A percentile compares a stretch with the other conserved stretches of the same genome.
Conservation (phyloP, 371 early-diverging fungal species). For the Rhizomucor pusillus region DNA sequence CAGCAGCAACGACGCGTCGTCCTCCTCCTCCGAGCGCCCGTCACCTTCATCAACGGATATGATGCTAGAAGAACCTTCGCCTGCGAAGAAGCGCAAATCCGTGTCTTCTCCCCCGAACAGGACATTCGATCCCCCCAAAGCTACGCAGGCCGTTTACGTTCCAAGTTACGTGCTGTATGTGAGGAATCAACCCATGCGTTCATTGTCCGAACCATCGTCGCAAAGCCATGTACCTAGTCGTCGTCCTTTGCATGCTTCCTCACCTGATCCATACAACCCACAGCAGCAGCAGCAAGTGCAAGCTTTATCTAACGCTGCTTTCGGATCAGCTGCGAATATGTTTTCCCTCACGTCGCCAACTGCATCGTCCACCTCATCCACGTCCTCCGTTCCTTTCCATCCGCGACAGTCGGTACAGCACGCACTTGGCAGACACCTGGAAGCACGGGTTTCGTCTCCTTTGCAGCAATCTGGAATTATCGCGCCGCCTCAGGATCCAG, state of each 20-base stretch:
- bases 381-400: slow-evolving; percentile 31
- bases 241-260: slow-evolving; percentile 9
- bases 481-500: slow-evolving; percentile 5
- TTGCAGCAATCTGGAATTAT: slow-evolving; percentile 1
- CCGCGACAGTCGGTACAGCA: slow-evolving; percentile 14
- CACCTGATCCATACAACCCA: slow-evolving; percentile 11
- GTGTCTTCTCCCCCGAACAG: slow-evolving; percentile 2
- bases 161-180: slow-evolving; percentile 37
- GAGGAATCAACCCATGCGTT: slow-evolving; percentile 19
- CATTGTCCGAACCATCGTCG: slow-evolving; percentile 25
- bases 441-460: slow-evolving; percentile 11
- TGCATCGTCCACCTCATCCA: slow-evolving; percentile 36
- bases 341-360: slow-evolving; percentile 36
- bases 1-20: slow-evolving; percentile 1
- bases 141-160: slow-evolving; percentile 34
- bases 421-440: slow-evolving; percentile 18
- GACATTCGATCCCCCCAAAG: slow-evolving; percentile 26
- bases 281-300: slow-evolving; percentile 11
- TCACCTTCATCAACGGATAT: slow-evolving; percentile 9
- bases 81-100: slow-evolving; percentile 31
- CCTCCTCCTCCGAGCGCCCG: slow-evolving; percentile 1
- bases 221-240: slow-evolving; percentile 4
- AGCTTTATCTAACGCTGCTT: slow-evolving; percentile 10
- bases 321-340: slow-evolving; percentile 7
- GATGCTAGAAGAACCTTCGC: slow-evolving; percentile 17